Conservation (phyloP, 2,329 filamentous ascomycete genomes). For the Xylariaceae sp. region DNA sequence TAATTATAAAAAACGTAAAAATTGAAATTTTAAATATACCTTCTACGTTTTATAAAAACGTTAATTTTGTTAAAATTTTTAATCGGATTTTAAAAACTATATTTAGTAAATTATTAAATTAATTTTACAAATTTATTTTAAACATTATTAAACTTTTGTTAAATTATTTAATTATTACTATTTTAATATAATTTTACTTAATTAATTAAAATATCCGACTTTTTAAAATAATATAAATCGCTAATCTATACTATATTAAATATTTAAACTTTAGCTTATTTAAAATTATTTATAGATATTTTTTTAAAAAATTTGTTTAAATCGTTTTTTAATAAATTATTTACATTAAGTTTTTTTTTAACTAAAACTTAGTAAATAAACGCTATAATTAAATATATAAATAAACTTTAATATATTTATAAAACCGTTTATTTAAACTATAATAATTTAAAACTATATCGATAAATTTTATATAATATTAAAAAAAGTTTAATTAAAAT, state of each 20-base stretch:
- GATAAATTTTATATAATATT: background rate
- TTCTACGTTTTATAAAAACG: constrained; percentile 3
- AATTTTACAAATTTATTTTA: background rate
- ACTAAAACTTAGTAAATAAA: background rate
- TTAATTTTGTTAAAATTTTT: constrained; percentile 3
- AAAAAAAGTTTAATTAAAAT: background rate
- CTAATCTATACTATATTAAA: background rate
- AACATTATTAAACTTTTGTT: background rate
- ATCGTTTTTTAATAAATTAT: background rate
- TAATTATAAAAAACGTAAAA: background rate
- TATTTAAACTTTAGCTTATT: background rate
- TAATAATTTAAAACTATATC: background rate
- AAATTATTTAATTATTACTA: too few species aligned
- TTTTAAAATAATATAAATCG: background rate
- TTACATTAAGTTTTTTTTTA: background rate
- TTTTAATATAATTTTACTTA: background rate
- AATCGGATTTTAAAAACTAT: constrained; percentile 1
- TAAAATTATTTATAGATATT: background rate
- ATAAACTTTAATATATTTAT: background rate
- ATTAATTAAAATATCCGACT: background rate
- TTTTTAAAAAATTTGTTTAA: background rate
- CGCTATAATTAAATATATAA: background rate
- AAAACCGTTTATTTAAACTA: background rate
- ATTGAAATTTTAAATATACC: background rate
- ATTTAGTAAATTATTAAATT: constrained; percentile 1